Base-by-base conservation (phyloP, 1,139 yeast species). In the Hansenula lynferdii region DNA sequence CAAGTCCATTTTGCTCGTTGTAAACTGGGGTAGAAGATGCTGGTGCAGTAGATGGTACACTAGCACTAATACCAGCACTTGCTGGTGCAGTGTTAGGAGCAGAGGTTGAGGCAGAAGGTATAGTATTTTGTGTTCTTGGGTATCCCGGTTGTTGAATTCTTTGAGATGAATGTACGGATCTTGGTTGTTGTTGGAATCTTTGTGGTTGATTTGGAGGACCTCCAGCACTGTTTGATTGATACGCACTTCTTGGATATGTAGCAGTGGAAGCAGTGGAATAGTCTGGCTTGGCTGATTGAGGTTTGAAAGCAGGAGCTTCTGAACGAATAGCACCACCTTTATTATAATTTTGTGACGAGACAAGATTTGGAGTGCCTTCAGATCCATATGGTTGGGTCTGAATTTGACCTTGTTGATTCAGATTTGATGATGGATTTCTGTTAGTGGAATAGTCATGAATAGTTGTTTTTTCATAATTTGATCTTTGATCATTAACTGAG, bases 271-370 rank as follows among this genome's bases (percentile, higher is more conserved):
- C 34, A 3, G 40, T 34, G 9, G 46, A 42, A 24, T 44, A 41
- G 8, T 52, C 55, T 11, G 54, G 49, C 33, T 43, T 48, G 2
- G 44, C 54, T 9, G 54, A 43, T 34, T 51, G 51, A 8, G 53
- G 43, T 24, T 41, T 40, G 22, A 51, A 37, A 4, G 40, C 20
- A 14, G 48, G 50, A 7, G 53, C 51, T 32, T 52, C 56, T 1
- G 51, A 35, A 18, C 47, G 50, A 21, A 48, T 40, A 6, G 53
- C 55, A 17, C 45, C 52, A 22, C 44, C 53, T 31, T 31, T 50
- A 27, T 39, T 42, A 34, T 47, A 45, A 35, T 53, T 49, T 27
- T 47, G 44, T 4, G 54, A 28, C 2, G 56, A 51, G 10, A 49
- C 49, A 23, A 51, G 28, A 27, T 46, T 47, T 26, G 56, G 52